These are phyloP conservation scores for Colletotrichum sp. DNA, from an alignment of 2,329 filamentous ascomycete species.

Conservation along the genomic window DNA sequence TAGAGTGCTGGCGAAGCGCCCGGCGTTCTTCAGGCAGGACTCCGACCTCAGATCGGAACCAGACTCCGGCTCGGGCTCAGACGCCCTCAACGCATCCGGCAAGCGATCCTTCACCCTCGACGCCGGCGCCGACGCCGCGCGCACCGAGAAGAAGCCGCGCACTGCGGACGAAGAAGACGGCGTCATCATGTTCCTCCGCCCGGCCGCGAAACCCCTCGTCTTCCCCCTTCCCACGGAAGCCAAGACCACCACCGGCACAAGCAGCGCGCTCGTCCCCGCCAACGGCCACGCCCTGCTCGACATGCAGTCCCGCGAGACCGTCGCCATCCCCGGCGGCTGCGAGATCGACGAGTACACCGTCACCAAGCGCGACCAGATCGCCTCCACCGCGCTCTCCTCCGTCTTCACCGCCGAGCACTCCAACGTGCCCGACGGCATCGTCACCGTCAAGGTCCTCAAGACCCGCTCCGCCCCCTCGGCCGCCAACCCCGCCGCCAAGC, in stretches of 20 bases:
- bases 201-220: conserved; percentile 54
- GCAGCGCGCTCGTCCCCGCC: conserved; percentile 47
- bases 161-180: conserved; percentile 48
- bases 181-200: conserved; percentile 61
- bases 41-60: conserved; percentile 9
- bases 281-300: conserved; percentile 58
- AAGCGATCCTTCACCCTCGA: conserved; percentile 57
- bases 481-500: conserved; percentile 43
- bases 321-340: conserved; percentile 53
- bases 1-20: conserved; percentile 61
- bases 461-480: conserved; percentile 40
- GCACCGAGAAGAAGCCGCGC: conserved; percentile 48
- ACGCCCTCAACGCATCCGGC: conserved; percentile 48
- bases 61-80: conserved; percentile 33
- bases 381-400: conserved; percentile 57
- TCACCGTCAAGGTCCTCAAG: conserved; percentile 67
- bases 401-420: conserved; percentile 63
- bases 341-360: conserved; percentile 60
- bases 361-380: conserved; percentile 62
- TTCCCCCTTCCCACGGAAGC: conserved; percentile 55
- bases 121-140: conserved; percentile 38
- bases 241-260: conserved; percentile 49
- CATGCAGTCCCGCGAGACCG: conserved; percentile 53
- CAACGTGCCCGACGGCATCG: conserved; percentile 55
- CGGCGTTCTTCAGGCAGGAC: conserved; percentile 42